These are phyloP conservation scores for Gossypium trilobum DNA, from an alignment of 441 rosid genomes.

Conservation along the genomic window DNA sequence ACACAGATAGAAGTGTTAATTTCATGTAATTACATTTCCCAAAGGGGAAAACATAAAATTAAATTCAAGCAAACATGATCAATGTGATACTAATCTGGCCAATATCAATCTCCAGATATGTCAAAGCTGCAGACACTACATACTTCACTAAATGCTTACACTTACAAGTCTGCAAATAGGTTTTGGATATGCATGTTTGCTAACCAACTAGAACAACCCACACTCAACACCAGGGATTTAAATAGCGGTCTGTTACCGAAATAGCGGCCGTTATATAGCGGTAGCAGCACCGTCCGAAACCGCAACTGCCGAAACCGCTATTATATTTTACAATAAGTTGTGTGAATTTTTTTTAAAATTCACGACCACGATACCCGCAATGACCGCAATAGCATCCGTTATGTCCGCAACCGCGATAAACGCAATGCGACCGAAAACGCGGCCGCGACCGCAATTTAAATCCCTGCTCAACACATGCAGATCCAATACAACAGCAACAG, in stretches of 20 bases:
- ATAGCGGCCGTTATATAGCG: no score
- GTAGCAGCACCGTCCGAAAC: no score
- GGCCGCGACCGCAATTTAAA: no score
- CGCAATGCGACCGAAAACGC: no score
- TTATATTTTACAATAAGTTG: no score
- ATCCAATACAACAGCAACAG: background rate
- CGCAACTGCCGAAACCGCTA: no score
- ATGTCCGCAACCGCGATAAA: no score
- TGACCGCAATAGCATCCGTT: no score
- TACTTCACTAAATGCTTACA: background rate
- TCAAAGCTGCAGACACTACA: background rate
- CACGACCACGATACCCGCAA: no score
- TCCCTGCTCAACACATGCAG: background rate
- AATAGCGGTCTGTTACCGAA: no score
- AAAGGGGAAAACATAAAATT: background rate
- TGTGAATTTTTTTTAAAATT: no score
- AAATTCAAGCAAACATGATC: background rate
- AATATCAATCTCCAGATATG: background rate
- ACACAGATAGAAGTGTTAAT: background rate
- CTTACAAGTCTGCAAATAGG: background rate
- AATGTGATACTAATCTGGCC: background rate
- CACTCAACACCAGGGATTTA: background rate
- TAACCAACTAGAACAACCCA: background rate
- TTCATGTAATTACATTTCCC: background rate
- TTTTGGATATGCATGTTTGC: slow-evolving; percentile 4